Evolutionary conservation across 1,284 basidiomycete species (phyloP).

Genomic region (Trichosporon sp.): DNA sequence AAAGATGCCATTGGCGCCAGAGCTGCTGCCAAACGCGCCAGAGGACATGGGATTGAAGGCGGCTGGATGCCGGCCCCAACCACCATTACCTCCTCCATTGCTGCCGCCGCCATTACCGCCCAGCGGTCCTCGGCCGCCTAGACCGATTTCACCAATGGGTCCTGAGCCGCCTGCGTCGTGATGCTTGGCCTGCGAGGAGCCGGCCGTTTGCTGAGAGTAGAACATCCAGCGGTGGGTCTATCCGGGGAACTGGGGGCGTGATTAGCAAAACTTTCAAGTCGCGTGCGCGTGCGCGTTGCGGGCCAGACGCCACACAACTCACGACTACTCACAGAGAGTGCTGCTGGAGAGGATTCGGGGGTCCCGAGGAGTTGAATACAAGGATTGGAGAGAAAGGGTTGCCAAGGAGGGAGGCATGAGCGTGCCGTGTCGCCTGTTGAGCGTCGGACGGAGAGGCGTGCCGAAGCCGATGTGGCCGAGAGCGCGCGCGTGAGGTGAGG

Average conservation of each 20-base stretch:
- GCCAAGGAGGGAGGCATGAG: conserved; percentile 23
- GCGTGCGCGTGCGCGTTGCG: not conserved
- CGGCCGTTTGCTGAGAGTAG: conserved; percentile 30
- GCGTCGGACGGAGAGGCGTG: conserved; percentile 3
- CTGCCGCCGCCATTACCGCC: conserved; percentile 17
- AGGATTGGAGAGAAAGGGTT: conserved; percentile 8
- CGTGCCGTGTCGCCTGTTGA: conserved; percentile 11
- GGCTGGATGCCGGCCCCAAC: conserved; percentile 23
- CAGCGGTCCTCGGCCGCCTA: conserved; percentile 14
- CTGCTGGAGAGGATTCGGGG: conserved; percentile 7
- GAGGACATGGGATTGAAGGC: conserved; percentile 21
- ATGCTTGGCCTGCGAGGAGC: conserved; percentile 31
- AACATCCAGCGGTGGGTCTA: conserved; percentile 29
- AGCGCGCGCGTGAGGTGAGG: not conserved
- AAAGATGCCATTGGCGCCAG: conserved; percentile 18
- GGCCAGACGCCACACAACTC: not conserved
- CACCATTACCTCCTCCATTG: conserved; percentile 17
- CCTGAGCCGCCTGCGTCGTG: conserved; percentile 28
- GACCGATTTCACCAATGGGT: conserved; percentile 19
- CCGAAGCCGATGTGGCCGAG: conserved; percentile 1
- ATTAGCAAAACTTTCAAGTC: conserved; percentile 5
- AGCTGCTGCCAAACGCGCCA: conserved; percentile 15
- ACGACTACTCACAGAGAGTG: conserved; percentile 5
- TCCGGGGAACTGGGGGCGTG: conserved; percentile 2
- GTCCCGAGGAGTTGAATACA: conserved; percentile 9